Conservation (phyloP, 495 filamentous ascomycete genomes). For the Glutinoglossum americanum region DNA sequence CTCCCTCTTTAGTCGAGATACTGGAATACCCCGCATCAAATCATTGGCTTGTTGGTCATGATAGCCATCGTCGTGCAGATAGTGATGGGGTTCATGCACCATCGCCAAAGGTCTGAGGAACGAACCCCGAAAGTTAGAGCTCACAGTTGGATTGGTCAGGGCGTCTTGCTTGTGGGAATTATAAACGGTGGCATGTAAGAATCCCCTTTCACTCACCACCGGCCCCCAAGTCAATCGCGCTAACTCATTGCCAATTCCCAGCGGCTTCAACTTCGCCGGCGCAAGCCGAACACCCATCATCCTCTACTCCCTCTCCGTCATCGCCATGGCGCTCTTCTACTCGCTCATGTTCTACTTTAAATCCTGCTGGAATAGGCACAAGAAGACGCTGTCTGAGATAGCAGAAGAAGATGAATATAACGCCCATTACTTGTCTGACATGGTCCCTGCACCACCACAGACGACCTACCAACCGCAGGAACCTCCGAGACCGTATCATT, state of each 20-base stretch:
- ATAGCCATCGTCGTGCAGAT: not conserved
- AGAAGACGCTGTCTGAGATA: not conserved
- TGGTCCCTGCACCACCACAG: not conserved
- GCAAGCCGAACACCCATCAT: not conserved
- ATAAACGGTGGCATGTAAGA: constrained; percentile 5
- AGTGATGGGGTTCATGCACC: constrained; percentile 1
- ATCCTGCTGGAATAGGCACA: not conserved
- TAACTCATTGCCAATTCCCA: not conserved
- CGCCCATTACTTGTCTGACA: not conserved
- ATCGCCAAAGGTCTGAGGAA: not conserved
- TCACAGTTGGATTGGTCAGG: not conserved
- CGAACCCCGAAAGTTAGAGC: not conserved
- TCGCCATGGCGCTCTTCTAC: not conserved
- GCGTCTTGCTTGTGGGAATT: not conserved
- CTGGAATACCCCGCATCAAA: constrained; percentile 6
- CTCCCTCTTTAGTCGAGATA: constrained; percentile 2
- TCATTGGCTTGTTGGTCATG: constrained; percentile 6
- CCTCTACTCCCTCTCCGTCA: not conserved
- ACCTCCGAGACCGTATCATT: not conserved
- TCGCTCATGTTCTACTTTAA: not conserved
- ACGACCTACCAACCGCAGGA: not conserved
- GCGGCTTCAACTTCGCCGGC: not conserved
- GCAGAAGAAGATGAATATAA: not conserved
- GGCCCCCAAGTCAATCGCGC: not conserved
- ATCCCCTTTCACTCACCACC: not conserved